phyloP scores from a whole-genome alignment of 1,284 basidiomycete genomes.

The Tremellales sp. region DNA sequence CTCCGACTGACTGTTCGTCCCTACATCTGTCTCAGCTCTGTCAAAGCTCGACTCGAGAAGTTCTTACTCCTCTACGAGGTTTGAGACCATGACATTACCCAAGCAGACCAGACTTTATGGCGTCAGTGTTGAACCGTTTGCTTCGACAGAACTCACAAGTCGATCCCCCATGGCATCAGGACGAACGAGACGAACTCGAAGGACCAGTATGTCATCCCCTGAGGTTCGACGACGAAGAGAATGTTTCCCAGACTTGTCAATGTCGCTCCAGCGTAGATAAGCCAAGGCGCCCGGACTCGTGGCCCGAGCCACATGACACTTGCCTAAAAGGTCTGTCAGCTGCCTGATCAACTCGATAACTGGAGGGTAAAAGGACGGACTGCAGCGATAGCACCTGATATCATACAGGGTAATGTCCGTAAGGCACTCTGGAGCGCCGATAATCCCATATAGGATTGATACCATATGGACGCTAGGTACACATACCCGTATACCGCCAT shows the following conservation, averaged over 20 bases:
- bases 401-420: conserved; percentile 21
- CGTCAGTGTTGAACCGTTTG: neutral
- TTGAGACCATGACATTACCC: conserved; percentile 34
- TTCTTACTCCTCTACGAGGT: conserved; percentile 25
- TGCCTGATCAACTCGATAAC: neutral
- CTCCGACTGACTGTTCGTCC: conserved; percentile 30
- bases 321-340: conserved; percentile 1
- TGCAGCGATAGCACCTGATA: conserved; percentile 27
- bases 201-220: conserved; percentile 30
- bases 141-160: conserved; percentile 15
- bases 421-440: neutral
- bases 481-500: conserved; percentile 13
- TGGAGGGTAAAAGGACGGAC: no score
- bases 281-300: conserved; percentile 21
- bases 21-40: no score
- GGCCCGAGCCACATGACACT: conserved; percentile 13
- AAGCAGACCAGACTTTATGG: conserved; percentile 29
- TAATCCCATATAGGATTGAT: neutral
- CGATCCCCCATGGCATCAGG: conserved; percentile 30
- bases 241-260: conserved; percentile 23
- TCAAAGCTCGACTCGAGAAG: neutral
- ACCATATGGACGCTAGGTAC: neutral
- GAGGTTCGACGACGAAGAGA: conserved; percentile 29
- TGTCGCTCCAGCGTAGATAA: conserved; percentile 31
- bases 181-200: conserved; percentile 28